phyloP scores from a whole-genome alignment of 2,329 filamentous ascomycete species.

The Colletotrichum navitas region DNA sequence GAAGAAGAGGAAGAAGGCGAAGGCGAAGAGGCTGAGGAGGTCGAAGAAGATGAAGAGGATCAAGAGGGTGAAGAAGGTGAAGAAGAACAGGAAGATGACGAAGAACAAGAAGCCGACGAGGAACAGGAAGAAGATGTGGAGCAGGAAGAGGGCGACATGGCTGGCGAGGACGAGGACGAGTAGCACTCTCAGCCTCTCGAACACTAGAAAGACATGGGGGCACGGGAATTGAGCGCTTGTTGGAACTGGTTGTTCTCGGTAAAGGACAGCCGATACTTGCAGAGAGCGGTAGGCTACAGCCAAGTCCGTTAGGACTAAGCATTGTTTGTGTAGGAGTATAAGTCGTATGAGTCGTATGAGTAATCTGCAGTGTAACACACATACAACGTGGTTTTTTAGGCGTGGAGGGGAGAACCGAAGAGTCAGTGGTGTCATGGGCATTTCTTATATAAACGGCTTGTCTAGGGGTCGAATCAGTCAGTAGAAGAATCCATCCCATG shows the following conservation, averaged over 20 bases:
- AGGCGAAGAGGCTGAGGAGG: background rate
- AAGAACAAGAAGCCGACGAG: background rate
- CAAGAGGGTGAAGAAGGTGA: background rate
- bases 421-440: background rate
- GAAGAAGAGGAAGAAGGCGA: background rate
- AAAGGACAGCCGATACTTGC: background rate
- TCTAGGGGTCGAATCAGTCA: background rate
- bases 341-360: background rate
- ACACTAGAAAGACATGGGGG: background rate
- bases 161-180: constrained; percentile 14
- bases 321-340: background rate
- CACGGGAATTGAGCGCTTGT: background rate
- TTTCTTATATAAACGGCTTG: background rate
- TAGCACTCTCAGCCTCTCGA: constrained; percentile 7
- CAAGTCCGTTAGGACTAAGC: background rate
- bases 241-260: background rate
- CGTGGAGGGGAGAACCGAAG: too few relatives aligned
- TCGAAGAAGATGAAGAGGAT: background rate
- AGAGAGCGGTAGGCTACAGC: background rate
- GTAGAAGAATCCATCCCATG: background rate
- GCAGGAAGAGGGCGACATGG: constrained; percentile 3
- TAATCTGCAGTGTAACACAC: background rate
- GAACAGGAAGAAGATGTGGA: background rate
- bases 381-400: too few relatives aligned
- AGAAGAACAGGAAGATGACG: background rate